phyloP scores from a whole-genome alignment of 2,329 filamentous ascomycete species.

The Neofusicoccum cordaticola region DNA sequence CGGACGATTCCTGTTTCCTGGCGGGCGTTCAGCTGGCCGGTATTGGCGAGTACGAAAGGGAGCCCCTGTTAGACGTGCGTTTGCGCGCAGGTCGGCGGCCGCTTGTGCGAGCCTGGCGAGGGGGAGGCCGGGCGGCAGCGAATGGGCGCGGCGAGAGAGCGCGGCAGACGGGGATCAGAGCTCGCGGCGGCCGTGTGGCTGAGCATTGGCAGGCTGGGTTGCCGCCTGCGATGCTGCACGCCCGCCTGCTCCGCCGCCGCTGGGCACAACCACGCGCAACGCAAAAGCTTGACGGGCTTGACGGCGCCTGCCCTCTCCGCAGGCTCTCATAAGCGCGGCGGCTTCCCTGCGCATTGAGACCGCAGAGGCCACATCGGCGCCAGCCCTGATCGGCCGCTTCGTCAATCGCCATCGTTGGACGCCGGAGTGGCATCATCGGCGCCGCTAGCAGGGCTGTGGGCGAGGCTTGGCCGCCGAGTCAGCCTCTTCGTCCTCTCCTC shows the following conservation, averaged over 20 bases:
- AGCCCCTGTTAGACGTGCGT: neutral
- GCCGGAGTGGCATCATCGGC: conserved; percentile 10
- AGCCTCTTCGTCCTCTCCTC: neutral
- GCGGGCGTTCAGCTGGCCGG: neutral
- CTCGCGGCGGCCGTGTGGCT: neutral
- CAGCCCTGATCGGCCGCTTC: neutral
- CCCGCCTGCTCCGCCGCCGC: neutral
- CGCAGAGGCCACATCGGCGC: too few relatives aligned
- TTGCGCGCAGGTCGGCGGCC: neutral
- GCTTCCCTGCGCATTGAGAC: neutral
- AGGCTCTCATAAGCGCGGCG: neutral
- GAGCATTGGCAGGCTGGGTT: neutral
- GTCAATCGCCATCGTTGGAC: conserved; percentile 2
- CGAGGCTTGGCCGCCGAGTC: conserved; percentile 12
- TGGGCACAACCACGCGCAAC: neutral
- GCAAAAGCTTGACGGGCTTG: neutral
- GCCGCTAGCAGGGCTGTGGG: conserved; percentile 11
- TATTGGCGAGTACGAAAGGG: neutral
- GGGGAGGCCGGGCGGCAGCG: neutral
- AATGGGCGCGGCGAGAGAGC: neutral
- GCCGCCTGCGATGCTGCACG: neutral
- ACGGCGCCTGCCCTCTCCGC: neutral
- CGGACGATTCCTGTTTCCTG: neutral
- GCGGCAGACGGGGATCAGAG: neutral
- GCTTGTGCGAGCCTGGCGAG: neutral